phyloP scores from a whole-genome alignment of 108 stramenopile species.

The Nitzschia palea region DNA sequence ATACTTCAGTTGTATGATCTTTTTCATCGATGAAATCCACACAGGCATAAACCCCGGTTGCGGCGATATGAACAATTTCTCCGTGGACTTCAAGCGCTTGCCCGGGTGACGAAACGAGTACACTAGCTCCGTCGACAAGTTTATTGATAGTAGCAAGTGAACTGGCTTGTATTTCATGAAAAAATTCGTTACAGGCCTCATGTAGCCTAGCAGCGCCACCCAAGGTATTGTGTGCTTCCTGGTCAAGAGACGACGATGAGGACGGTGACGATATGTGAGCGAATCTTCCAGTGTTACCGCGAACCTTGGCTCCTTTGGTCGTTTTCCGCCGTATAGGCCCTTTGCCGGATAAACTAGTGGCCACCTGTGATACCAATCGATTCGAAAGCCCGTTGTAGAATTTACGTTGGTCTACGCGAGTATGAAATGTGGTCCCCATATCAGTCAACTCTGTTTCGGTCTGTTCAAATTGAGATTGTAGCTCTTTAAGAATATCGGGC shows the following conservation, averaged over 20 bases:
- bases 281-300: neutral
- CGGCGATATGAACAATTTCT: conserved; percentile 43
- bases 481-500: conserved; percentile 43
- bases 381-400: conserved; percentile 42
- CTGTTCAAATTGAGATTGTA: conserved; percentile 14
- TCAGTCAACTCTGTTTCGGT: neutral
- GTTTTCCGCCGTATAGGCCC: conserved; percentile 13
- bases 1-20: conserved; percentile 34
- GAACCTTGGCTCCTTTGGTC: neutral
- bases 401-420: conserved; percentile 45
- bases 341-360: conserved; percentile 47
- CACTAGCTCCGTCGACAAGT: conserved; percentile 43
- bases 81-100: conserved; percentile 25
- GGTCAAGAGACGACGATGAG: neutral
- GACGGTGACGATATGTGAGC: neutral
- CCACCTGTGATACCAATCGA: conserved; percentile 27
- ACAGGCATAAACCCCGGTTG: conserved; percentile 33
- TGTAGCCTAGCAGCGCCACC: conserved; percentile 41
- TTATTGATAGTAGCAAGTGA: conserved; percentile 33
- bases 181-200: conserved; percentile 34
- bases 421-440: conserved; percentile 25
- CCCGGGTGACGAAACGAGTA: conserved; percentile 26
- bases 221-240: neutral
- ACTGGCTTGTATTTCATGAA: conserved; percentile 30
- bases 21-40: conserved; percentile 37